Percentiles rank a stretch among this genome's conserved stretches.
These are phyloP conservation scores for Noccaea caerulescens DNA, from an alignment of 345 rosid species.

Conservation along the genomic window DNA sequence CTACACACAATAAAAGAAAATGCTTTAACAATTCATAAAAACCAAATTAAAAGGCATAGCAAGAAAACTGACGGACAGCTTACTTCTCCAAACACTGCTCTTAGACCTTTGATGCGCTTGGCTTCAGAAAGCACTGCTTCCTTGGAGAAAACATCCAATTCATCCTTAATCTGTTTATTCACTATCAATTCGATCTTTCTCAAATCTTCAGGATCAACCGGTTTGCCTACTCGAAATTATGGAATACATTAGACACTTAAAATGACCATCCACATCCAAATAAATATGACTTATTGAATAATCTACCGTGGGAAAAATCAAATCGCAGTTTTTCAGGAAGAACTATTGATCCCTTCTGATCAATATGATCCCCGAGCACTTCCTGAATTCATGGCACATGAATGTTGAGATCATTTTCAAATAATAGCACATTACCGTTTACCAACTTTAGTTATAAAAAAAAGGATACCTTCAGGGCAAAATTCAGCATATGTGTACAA, in stretches of 20 bases:
- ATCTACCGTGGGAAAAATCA: constrained; percentile 95
- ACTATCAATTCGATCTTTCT: constrained; percentile 86
- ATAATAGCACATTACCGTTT: background rate
- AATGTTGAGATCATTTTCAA: background rate
- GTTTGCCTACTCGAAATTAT: constrained; percentile 62
- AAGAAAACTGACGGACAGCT: constrained; percentile 36
- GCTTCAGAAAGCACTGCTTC: constrained; percentile 83
- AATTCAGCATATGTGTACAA: constrained; percentile 96
- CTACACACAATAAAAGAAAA: constrained; percentile 45
- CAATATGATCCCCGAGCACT: constrained; percentile 93
- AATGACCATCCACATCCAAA: constrained; percentile 22
- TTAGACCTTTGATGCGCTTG: constrained; percentile 71
- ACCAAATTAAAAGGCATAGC: constrained; percentile 19
- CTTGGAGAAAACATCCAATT: constrained; percentile 81
- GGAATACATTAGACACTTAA: constrained; percentile 12
- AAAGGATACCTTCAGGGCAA: constrained; percentile 78
- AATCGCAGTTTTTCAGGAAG: constrained; percentile 95
- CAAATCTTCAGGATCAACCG: constrained; percentile 75
- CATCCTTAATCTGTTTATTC: constrained; percentile 82
- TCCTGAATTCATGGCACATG: constrained; percentile 55
- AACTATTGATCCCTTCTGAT: constrained; percentile 97
- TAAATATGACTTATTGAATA: constrained; percentile 17
- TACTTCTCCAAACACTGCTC: constrained; percentile 99
- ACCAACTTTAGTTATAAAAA: background rate
- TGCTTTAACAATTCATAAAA: constrained; percentile 2